Evolutionary conservation across 352 stramenopile genomes (phyloP).

Genomic region (Phytopythium delawarense): DNA sequence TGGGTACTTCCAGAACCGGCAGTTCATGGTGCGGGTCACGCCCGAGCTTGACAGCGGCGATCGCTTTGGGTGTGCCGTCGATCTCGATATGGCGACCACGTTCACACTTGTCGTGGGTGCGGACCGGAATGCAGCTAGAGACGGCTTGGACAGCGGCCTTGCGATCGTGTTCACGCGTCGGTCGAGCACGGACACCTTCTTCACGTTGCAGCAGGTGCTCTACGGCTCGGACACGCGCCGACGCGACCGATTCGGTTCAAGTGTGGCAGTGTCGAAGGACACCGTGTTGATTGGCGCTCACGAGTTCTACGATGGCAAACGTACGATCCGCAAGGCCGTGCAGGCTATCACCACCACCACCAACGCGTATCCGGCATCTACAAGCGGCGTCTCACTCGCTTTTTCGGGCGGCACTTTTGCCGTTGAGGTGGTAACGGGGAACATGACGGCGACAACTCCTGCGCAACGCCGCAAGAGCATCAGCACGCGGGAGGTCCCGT

Average conservation of each 20-base stretch:
- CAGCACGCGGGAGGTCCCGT: constrained; percentile 47
- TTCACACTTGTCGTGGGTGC: constrained; percentile 71
- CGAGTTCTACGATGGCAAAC: constrained; percentile 40
- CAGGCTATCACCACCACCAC: constrained; percentile 37
- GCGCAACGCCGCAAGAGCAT: constrained; percentile 19
- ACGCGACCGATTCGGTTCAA: constrained; percentile 72
- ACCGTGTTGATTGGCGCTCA: constrained; percentile 70
- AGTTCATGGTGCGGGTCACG: constrained; percentile 50
- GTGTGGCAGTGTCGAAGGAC: constrained; percentile 61
- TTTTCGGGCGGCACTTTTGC: not conserved
- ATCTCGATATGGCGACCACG: constrained; percentile 65
- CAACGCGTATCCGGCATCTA: not conserved
- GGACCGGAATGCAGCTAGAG: constrained; percentile 30
- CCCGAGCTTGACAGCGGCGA: constrained; percentile 49
- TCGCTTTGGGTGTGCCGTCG: constrained; percentile 63
- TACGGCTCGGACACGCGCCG: constrained; percentile 56
- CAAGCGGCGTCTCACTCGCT: not conserved
- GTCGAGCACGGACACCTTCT: constrained; percentile 55
- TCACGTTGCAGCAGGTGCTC: constrained; percentile 64
- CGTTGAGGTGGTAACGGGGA: constrained; percentile 35
- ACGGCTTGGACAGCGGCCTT: constrained; percentile 37
- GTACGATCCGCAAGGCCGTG: constrained; percentile 72
- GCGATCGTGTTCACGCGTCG: constrained; percentile 51
- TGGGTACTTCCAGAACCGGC: constrained; percentile 54
- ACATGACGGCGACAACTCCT: constrained; percentile 11